These are phyloP conservation scores for Phytophthora chlamydospora DNA, from an alignment of 352 stramenopile genomes.

Conservation along the genomic window DNA sequence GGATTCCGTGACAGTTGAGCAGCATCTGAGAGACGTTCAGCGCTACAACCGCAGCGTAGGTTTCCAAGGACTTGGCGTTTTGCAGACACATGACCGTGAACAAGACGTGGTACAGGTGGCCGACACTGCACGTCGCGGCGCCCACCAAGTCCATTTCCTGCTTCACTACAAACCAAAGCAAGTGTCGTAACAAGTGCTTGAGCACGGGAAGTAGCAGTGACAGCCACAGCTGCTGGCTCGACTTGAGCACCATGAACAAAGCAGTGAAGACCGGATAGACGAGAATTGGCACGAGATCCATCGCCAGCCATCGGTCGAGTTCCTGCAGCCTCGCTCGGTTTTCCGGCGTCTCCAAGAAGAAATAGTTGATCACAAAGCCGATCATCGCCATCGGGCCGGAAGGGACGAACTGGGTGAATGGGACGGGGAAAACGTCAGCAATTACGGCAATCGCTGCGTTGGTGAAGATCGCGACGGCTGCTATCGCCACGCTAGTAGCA, in stretches of 20 bases:
- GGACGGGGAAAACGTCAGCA: slow-evolving; percentile 36
- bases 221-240: slow-evolving; percentile 32
- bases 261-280: slow-evolving; percentile 40
- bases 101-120: slow-evolving; percentile 47
- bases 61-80: slow-evolving; percentile 39
- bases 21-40: slow-evolving; percentile 36
- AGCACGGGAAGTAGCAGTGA: slow-evolving; percentile 39
- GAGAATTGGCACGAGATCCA: slow-evolving; percentile 31
- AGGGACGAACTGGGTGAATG: slow-evolving; percentile 31
- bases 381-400: slow-evolving; percentile 15
- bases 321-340: slow-evolving; percentile 10
- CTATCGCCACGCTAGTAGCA: slow-evolving; percentile 8
- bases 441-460: slow-evolving; percentile 11
- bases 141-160: slow-evolving; percentile 32
- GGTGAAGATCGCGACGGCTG: slow-evolving; percentile 17
- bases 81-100: slow-evolving; percentile 49
- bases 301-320: slow-evolving; percentile 13
- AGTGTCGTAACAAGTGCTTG: slow-evolving; percentile 34
- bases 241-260: slow-evolving; percentile 33
- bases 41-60: slow-evolving; percentile 25
- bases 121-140: slow-evolving; percentile 22
- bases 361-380: slow-evolving; percentile 12
- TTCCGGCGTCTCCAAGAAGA: neutral
- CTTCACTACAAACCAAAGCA: slow-evolving; percentile 22
- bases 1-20: slow-evolving; percentile 24